phyloP scores from a whole-genome alignment of 495 filamentous ascomycete species.

The Lophiotrema nucula region DNA sequence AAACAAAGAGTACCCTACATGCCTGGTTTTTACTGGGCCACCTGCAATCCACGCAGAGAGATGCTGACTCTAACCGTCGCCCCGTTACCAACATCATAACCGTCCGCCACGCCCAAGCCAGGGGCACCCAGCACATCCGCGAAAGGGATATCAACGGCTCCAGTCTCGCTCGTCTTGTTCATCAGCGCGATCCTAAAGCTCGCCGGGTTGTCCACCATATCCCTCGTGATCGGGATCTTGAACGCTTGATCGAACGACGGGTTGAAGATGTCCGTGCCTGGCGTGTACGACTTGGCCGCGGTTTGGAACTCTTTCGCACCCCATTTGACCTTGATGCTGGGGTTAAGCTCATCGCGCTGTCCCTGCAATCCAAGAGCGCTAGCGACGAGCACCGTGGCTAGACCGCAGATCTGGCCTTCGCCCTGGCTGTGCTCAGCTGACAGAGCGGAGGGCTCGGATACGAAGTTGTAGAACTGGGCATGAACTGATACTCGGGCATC shows the following conservation, averaged over 20 bases:
- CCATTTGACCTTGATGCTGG: conserved; percentile 45
- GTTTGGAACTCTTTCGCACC: conserved; percentile 42
- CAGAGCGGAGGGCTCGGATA: conserved; percentile 36
- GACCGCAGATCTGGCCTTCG: conserved; percentile 35
- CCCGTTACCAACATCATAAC: conserved; percentile 42
- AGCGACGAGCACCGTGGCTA: conserved; percentile 43
- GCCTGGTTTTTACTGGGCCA: conserved; percentile 4
- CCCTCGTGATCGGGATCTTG: conserved; percentile 38
- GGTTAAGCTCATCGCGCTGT: conserved; percentile 40
- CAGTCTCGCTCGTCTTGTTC: conserved; percentile 40
- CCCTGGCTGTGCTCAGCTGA: conserved; percentile 23
- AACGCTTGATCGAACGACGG: conserved; percentile 45
- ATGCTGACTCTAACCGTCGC: conserved; percentile 39
- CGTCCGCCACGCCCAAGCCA: conserved; percentile 36
- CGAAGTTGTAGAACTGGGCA: conserved; percentile 41
- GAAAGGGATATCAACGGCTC: conserved; percentile 41
- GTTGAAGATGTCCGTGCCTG: conserved; percentile 46
- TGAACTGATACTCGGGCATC: conserved; percentile 37
- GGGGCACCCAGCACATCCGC: conserved; percentile 40
- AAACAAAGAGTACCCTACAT: too few relatives aligned
- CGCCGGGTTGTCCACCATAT: conserved; percentile 33
- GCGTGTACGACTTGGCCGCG: conserved; percentile 40
- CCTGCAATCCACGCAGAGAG: conserved; percentile 28
- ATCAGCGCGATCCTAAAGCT: conserved; percentile 40
- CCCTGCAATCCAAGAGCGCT: conserved; percentile 41